phyloP scores from a whole-genome alignment of 208 protist species.

The Crithidia thermophila region DNA sequence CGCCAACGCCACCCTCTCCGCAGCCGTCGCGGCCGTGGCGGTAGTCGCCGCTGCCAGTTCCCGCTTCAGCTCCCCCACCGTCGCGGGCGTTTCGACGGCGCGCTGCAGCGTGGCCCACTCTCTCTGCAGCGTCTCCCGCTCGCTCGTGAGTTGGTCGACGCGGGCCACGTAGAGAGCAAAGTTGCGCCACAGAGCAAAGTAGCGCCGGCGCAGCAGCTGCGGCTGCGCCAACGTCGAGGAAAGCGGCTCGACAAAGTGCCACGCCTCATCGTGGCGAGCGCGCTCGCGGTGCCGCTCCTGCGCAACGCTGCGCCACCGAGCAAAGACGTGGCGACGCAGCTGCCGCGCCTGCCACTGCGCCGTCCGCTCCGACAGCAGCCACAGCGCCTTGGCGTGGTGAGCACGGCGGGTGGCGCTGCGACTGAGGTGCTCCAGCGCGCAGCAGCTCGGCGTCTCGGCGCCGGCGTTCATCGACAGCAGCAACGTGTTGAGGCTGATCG shows the following conservation, averaged over 20 bases:
- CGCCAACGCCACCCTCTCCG: slow-evolving; percentile 16
- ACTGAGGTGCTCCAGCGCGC: slow-evolving; percentile 1
- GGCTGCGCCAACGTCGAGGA: slow-evolving; percentile 41
- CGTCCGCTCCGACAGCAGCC: slow-evolving; percentile 28
- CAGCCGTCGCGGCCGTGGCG: slow-evolving; percentile 13
- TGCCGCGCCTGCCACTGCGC: slow-evolving; percentile 3
- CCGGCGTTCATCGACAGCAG: slow-evolving; percentile 50
- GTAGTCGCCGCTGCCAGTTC: slow-evolving; percentile 35
- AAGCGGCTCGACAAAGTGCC: slow-evolving; percentile 43
- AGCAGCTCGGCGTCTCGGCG: slow-evolving; percentile 17
- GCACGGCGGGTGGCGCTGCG: slow-evolving; percentile 7
- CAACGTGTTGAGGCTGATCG: slow-evolving; percentile 49
- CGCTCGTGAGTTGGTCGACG: slow-evolving; percentile 41
- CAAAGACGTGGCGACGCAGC: slow-evolving; percentile 31
- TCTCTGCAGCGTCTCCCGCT: slow-evolving; percentile 52
- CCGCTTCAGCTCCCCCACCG: slow-evolving; percentile 33
- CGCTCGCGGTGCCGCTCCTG: background rate
- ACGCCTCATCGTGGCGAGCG: slow-evolving; percentile 9
- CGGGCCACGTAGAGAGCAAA: slow-evolving; percentile 46
- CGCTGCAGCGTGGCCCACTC: slow-evolving; percentile 64
- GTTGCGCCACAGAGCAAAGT: slow-evolving; percentile 56
- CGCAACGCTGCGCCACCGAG: slow-evolving; percentile 36
- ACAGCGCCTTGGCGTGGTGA: slow-evolving; percentile 29
- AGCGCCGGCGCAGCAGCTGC: slow-evolving; percentile 32
- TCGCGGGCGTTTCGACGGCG: slow-evolving; percentile 29